These are phyloP conservation scores for Rhynchosporium agropyri DNA, from an alignment of 2,329 filamentous ascomycete species.

Conservation along the genomic window DNA sequence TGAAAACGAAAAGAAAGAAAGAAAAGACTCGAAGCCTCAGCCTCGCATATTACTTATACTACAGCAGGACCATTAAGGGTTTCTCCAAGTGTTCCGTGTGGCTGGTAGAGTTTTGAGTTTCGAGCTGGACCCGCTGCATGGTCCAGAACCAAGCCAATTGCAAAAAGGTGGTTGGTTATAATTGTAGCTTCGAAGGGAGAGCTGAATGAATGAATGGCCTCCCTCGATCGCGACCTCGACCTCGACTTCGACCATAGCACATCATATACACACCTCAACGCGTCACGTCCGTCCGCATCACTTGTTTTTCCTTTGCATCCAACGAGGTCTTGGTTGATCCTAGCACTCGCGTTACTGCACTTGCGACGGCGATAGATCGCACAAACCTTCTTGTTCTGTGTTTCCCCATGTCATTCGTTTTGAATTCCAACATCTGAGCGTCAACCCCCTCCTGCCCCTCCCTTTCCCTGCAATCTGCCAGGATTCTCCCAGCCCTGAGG, in stretches of 20 bases:
- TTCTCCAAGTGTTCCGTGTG: no score
- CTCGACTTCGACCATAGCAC: neutral
- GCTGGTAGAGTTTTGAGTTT: no score
- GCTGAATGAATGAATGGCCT: no score
- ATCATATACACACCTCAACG: neutral
- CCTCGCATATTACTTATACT: no score
- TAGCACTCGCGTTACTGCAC: neutral
- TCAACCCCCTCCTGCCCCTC: neutral
- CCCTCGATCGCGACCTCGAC: neutral
- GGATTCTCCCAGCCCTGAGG: constrained; percentile 16
- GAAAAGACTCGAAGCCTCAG: no score
- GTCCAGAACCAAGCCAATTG: no score
- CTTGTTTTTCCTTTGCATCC: neutral
- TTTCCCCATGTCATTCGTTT: constrained; percentile 10
- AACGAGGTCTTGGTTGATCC: constrained; percentile 10
- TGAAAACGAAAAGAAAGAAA: no score
- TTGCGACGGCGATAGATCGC: no score
- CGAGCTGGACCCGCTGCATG: no score
- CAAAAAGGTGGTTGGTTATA: no score
- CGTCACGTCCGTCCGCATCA: neutral
- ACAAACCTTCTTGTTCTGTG: neutral
- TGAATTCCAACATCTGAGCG: constrained; percentile 4
- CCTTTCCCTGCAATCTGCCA: constrained; percentile 5
- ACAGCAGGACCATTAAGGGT: no score
- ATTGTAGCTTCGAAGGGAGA: no score